These are phyloP conservation scores for Carex pumila DNA, from an alignment of 176 grass and related monocot species.

Conservation along the genomic window DNA sequence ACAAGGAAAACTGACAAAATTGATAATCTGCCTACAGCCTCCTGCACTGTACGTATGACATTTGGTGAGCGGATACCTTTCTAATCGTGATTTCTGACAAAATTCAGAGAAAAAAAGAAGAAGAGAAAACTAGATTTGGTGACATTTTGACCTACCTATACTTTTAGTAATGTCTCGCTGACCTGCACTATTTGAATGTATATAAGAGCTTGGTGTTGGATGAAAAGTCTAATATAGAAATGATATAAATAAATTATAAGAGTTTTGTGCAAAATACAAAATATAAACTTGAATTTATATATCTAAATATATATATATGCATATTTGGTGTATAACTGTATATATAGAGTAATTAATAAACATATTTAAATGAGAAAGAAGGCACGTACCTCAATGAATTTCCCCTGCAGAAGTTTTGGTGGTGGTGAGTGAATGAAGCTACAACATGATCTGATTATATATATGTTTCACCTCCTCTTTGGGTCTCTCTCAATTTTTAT, in stretches of 20 bases:
- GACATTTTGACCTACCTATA: too few species aligned
- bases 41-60: too few species aligned
- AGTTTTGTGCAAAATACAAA: background rate
- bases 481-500: background rate
- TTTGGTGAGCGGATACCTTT: too few species aligned
- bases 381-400: background rate
- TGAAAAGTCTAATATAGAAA: background rate
- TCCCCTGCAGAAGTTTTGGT: slow-evolving; percentile 26
- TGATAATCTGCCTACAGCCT: too few species aligned
- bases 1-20: too few species aligned
- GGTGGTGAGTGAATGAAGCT: slow-evolving; percentile 67
- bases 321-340: background rate
- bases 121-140: too few species aligned
- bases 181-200: background rate
- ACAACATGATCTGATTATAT: slow-evolving; percentile 54
- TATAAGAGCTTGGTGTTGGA: background rate
- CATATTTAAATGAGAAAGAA: background rate
- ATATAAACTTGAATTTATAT: background rate
- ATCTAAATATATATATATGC: too few species aligned
- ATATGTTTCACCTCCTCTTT: background rate
- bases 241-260: background rate
- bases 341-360: background rate
- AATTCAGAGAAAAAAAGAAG: too few species aligned
- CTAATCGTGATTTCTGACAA: too few species aligned
- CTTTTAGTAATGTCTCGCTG: too few species aligned